Evolutionary conservation across 192 early-diverging fungal genomes (phyloP).

Genomic region (Linnemannia hyalina): DNA sequence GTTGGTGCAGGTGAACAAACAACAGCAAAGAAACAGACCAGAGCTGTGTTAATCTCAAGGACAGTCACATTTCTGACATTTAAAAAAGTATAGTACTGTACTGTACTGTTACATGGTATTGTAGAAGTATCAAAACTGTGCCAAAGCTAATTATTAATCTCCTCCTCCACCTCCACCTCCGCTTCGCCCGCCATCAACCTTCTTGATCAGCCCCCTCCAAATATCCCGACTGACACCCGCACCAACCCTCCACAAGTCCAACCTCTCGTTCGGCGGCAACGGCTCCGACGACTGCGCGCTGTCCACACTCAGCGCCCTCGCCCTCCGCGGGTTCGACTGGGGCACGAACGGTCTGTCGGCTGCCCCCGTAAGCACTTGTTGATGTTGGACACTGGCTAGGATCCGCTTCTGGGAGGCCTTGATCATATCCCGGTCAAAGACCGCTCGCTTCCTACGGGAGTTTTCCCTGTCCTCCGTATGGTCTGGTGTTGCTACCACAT

Average conservation of each 20-base stretch:
- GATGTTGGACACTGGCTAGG: constrained; percentile 24
- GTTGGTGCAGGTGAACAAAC: neutral
- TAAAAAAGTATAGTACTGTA: neutral
- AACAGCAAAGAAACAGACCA: neutral
- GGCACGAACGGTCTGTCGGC: constrained; percentile 30
- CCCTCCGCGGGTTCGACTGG: constrained; percentile 16
- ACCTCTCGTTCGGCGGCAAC: constrained; percentile 29
- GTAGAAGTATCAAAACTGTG: neutral
- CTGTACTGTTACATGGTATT: no score
- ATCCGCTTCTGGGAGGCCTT: constrained; percentile 49
- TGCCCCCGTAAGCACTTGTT: neutral
- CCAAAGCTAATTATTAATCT: neutral
- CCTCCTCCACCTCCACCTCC: neutral
- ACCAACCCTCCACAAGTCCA: constrained; percentile 46
- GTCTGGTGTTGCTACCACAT: constrained; percentile 45
- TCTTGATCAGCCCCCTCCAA: constrained; percentile 49
- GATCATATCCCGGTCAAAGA: constrained; percentile 49
- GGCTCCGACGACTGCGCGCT: constrained; percentile 43
- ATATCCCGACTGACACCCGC: constrained; percentile 52
- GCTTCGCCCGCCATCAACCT: constrained; percentile 27
- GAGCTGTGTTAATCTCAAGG: neutral
- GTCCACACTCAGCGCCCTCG: constrained; percentile 47
- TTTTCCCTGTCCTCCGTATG: constrained; percentile 12
- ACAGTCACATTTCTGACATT: neutral
- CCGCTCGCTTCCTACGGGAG: constrained; percentile 18